phyloP scores from a whole-genome alignment of 495 filamentous ascomycete species.

The Penicillium ochrochloron region DNA sequence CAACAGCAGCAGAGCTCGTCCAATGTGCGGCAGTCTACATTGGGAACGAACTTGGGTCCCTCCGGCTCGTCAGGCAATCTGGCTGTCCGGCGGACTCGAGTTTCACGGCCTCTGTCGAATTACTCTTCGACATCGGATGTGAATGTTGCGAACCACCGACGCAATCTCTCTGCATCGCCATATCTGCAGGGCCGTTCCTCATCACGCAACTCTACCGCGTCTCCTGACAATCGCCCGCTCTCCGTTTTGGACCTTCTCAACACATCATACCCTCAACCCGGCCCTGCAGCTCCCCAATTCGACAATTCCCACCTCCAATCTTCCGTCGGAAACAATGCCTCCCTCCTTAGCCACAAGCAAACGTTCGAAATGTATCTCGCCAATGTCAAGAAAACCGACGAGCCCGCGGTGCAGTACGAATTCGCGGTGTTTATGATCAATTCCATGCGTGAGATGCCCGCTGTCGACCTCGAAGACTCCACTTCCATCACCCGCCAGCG shows the following conservation, averaged over 20 bases:
- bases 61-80: conserved; percentile 56
- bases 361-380: conserved; percentile 97
- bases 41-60: conserved; percentile 25
- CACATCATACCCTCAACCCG: conserved; percentile 84
- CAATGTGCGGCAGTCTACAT: conserved; percentile 18
- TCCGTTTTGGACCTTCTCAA: conserved; percentile 90
- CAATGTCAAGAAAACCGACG: conserved; percentile 95
- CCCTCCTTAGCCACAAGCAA: conserved; percentile 83
- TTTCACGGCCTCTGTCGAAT: conserved; percentile 69
- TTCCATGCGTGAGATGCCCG: conserved; percentile 69
- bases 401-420: conserved; percentile 86
- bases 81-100: conserved; percentile 57
- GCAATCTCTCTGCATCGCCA: conserved; percentile 60
- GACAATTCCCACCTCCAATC: conserved; percentile 78
- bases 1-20: conserved; percentile 33
- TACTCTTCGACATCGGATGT: conserved; percentile 73
- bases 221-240: conserved; percentile 75
- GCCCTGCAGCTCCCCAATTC: conserved; percentile 69
- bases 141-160: conserved; percentile 54
- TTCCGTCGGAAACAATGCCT: conserved; percentile 85
- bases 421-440: conserved; percentile 94
- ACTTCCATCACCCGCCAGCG: conserved; percentile 60
- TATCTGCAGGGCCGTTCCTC: conserved; percentile 57
- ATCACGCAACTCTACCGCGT: conserved; percentile 63
- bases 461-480: conserved; percentile 44